Evolutionary conservation across 192 early-diverging fungal species (phyloP), one percentile per base, ranked within the genome.

Genomic region (Cetraspora pellucida): DNA sequence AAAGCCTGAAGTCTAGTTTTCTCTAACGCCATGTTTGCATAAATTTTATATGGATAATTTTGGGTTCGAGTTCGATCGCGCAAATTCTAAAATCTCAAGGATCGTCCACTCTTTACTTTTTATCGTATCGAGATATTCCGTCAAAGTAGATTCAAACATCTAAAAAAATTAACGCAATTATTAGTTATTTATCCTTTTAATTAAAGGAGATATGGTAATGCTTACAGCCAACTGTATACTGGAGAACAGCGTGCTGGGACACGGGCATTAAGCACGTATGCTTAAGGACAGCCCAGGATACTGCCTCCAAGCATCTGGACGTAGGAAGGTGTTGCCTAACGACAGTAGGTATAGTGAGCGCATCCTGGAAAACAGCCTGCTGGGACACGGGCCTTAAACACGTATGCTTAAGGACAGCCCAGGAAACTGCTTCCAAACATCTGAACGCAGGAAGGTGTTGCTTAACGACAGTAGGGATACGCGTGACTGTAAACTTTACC

Each of bases 391-490:
- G 47, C 46, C 44, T 50, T 52, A 70, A 70, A 31, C 28, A 70
- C 68, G 25, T 70, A 70, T 70, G 68, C 10, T 23, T 52, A 70
- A 70, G 68, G 68, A 47, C 68, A 30, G 49, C 49, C 44, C 68
- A 10, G 8, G 0, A 70, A 25, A 70, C 68, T 52, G 49, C 46
- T 1, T 46, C 46, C 68, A 70, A 70, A 70, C 64, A 66, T 66
- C 64, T 66, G 43, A 44, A 66, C 30, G 64, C 64, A 66, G 64
- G 64, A 66, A 28, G 68, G 68, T 1, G 8, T 70, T 14, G 68
- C 68, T 6, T 70, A 21, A 50, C 68, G 68, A 46, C 49, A 65
- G 63, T 65, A 65, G 63, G 63, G 63, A 65, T 65, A 65, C 30
- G 63, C 63, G 63, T 16, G 63, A 65, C 63, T 65, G 63, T 43